These are phyloP conservation scores for Zygosaccharomyces sapae DNA, from an alignment of 1,139 yeast genomes.

Conservation along the genomic window DNA sequence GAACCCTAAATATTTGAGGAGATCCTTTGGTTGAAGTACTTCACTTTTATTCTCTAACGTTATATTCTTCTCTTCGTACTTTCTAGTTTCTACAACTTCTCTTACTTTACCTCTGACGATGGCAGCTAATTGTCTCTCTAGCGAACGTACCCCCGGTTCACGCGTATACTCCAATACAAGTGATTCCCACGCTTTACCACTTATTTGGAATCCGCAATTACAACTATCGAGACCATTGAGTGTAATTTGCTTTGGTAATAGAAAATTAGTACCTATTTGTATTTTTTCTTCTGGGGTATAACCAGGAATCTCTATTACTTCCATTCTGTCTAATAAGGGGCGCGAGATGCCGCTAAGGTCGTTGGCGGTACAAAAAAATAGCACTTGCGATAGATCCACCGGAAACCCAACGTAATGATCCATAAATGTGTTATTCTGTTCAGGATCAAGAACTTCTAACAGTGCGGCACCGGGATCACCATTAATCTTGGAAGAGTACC, in stretches of 20 bases:
- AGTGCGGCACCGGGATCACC: constrained; percentile 94
- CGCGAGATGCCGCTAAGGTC: constrained; percentile 69
- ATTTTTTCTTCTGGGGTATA: constrained; percentile 78
- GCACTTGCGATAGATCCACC: constrained; percentile 74
- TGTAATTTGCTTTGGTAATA: constrained; percentile 73
- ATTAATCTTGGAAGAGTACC: constrained; percentile 49
- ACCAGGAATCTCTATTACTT: constrained; percentile 73
- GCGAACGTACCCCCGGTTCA: constrained; percentile 82
- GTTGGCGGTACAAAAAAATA: constrained; percentile 90
- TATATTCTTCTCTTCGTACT: background rate
- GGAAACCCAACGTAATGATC: constrained; percentile 91
- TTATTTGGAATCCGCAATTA: constrained; percentile 37
- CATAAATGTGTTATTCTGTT: constrained; percentile 71
- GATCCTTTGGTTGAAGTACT: constrained; percentile 42
- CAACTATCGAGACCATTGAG: constrained; percentile 60
- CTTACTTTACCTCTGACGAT: constrained; percentile 81
- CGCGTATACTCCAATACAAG: constrained; percentile 71
- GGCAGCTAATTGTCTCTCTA: constrained; percentile 69
- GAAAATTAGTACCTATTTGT: constrained; percentile 64
- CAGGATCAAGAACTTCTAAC: constrained; percentile 87
- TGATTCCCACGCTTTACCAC: constrained; percentile 52
- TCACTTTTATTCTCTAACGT: constrained; percentile 31
- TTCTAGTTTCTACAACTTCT: constrained; percentile 51
- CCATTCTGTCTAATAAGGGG: constrained; percentile 84
- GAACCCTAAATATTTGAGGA: constrained; percentile 51